Evolutionary conservation across 1,284 basidiomycete species (phyloP).

Genomic region (Leccinum griseonigrum): DNA sequence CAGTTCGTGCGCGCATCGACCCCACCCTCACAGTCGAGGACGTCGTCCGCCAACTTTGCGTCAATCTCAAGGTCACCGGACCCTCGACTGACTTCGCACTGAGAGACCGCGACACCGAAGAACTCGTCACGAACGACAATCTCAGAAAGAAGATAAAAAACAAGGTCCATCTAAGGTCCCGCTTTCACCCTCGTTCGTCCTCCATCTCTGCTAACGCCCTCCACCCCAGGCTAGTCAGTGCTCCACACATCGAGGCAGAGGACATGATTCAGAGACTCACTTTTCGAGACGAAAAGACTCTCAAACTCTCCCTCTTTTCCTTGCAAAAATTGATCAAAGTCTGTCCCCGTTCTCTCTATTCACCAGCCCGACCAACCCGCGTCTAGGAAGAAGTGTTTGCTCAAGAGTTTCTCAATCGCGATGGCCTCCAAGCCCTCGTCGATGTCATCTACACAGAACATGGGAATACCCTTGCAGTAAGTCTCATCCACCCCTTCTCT

Average conservation of each 20-base stretch:
- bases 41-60: slow-evolving; percentile 74
- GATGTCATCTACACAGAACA: slow-evolving; percentile 64
- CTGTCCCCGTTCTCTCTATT: neutral
- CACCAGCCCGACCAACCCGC: neutral
- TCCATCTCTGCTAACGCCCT: slow-evolving; percentile 3
- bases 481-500: slow-evolving; percentile 23
- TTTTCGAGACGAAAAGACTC: slow-evolving; percentile 57
- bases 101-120: slow-evolving; percentile 81
- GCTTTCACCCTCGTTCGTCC: slow-evolving; percentile 18
- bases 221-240: slow-evolving; percentile 65
- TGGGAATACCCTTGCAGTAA: slow-evolving; percentile 86
- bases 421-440: slow-evolving; percentile 77
- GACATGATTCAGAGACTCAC: slow-evolving; percentile 76
- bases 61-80: slow-evolving; percentile 82
- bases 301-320: slow-evolving; percentile 73
- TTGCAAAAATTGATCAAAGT: slow-evolving; percentile 83
- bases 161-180: slow-evolving; percentile 79
- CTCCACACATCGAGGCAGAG: slow-evolving; percentile 78
- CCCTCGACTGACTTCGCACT: slow-evolving; percentile 81
- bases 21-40: slow-evolving; percentile 77
- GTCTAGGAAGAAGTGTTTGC: slow-evolving; percentile 85
- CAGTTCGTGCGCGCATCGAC: slow-evolving; percentile 78
- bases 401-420: slow-evolving; percentile 77
- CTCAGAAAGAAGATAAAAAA: slow-evolving; percentile 78
- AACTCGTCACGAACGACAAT: slow-evolving; percentile 90